Base-by-base conservation (phyloP, 2,329 filamentous ascomycete species). In the Biscogniauxia sp. region DNA sequence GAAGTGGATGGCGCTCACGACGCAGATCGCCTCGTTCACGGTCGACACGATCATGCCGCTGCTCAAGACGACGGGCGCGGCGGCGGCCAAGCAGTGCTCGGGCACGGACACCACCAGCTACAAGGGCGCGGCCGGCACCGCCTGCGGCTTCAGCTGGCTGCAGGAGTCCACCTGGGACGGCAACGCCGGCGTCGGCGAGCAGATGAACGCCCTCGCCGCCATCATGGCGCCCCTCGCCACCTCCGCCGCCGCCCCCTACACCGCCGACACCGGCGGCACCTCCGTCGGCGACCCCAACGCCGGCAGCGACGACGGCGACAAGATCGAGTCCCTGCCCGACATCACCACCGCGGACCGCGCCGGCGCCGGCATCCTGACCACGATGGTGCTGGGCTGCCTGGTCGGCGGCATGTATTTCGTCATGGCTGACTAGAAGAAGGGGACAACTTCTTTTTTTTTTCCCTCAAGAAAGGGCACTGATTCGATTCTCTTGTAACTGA, bases 81-180 rank as follows among this genome's bases (percentile, higher is more conserved):
- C 83, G 53, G 82, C 70, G 1, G 71, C 66, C 5, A 60, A 68
- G 57, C 69, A 66, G 54, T 72, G 70, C 58, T 56, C 56, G 56
- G 73, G 61, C 2, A 64, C 58, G 23, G 55, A 61, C 19, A 56
- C 64, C 55, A 41, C 55, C 17, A 68, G 70, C 25, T 67, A 60
- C 56, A 63, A 65, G 59, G 64, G 63, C 6, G 32, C 54, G 11
- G 53, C 55, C 11, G 64, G 64, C 1, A 66, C 66, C 13, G 69
- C 68, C 13, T 88, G 86, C 69, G 82, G 84, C 8, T 78, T 84
- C 25, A 75, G 75, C 55, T 88, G 85, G 85, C 60, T 69, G 1
- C 78, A 76, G 41, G 66, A 70, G 2, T 74, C 71, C 1, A 71
- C 69, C 1, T 84, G 79, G 64, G 82, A 84, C 68, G 79, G 78